These are phyloP conservation scores for Cyclocybe cylindracea DNA, from an alignment of 768 basidiomycete species.

Conservation along the genomic window DNA sequence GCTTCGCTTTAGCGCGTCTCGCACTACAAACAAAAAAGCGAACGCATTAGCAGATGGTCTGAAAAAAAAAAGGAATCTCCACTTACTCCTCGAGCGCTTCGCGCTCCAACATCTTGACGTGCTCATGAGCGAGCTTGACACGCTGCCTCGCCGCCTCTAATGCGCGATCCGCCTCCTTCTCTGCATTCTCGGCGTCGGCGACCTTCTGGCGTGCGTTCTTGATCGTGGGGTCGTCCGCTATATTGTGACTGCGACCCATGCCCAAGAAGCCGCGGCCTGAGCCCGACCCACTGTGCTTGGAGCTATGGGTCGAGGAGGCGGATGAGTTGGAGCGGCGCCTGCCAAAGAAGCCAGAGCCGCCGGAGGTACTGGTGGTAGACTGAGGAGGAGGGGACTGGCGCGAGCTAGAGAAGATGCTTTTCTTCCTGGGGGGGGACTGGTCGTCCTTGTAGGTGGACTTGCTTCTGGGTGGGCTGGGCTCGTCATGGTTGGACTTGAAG, in stretches of 20 bases:
- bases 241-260: constrained; percentile 17
- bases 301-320: constrained; percentile 6
- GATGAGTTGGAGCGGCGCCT: constrained; percentile 19
- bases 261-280: constrained; percentile 27
- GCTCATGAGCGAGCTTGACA: constrained; percentile 48
- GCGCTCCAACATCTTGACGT: constrained; percentile 48
- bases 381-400: constrained; percentile 22
- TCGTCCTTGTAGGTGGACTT: constrained; percentile 8
- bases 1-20: constrained; percentile 51
- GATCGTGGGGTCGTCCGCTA: constrained; percentile 46
- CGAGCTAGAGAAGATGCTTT: constrained; percentile 26
- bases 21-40: constrained; percentile 30
- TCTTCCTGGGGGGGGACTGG: constrained; percentile 22
- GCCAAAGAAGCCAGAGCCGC: constrained; percentile 22
- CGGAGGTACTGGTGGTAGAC: constrained; percentile 7
- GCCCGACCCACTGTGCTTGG: constrained; percentile 3
- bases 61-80: not conserved
- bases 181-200: constrained; percentile 48
- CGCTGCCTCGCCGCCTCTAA: constrained; percentile 43
- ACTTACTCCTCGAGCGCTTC: constrained; percentile 57
- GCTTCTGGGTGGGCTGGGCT: not conserved
- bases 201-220: constrained; percentile 50
- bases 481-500: constrained; percentile 21
- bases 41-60: not conserved
- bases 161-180: constrained; percentile 53